Conservation (phyloP, 345 rosid species). For the Gossypium stocksii region DNA sequence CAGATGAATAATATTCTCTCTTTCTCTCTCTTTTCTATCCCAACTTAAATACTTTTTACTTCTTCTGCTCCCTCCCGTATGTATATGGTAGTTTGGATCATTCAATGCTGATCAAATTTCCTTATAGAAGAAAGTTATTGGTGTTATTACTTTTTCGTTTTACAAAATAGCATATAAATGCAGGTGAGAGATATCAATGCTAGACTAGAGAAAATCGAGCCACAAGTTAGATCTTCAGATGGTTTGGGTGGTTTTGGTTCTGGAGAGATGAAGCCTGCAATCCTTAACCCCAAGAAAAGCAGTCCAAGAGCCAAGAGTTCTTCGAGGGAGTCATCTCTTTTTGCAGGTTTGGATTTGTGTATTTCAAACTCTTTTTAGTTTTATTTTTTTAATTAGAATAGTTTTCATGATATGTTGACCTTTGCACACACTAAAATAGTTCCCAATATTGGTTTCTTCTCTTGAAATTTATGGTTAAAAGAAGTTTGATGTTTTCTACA, state of each 20-base stretch:
- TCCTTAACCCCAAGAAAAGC: slow-evolving; percentile 62
- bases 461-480: slow-evolving; percentile 1
- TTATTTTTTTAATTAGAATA: neutral
- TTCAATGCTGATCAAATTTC: slow-evolving; percentile 2
- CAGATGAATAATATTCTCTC: neutral
- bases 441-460: neutral
- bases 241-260: slow-evolving; percentile 42
- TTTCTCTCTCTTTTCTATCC: neutral
- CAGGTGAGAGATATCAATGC: slow-evolving; percentile 98
- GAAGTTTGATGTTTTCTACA: neutral
- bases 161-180: slow-evolving; percentile 21
- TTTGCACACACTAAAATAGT: neutral
- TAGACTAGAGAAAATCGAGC: slow-evolving; percentile 89
- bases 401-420: neutral
- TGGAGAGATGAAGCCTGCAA: slow-evolving; percentile 59
- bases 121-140: neutral
- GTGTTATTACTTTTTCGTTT: neutral
- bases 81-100: neutral
- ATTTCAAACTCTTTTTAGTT: neutral
- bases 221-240: slow-evolving; percentile 62
- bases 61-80: neutral
- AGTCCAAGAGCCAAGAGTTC: slow-evolving; percentile 84
- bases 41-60: neutral
- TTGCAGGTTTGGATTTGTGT: slow-evolving; percentile 63
- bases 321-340: slow-evolving; percentile 76